A percentile compares a stretch with the other conserved stretches of the same genome.
Evolutionary conservation across 2,329 filamentous ascomycete genomes (phyloP).

Genomic region (Verticillium isaacii): DNA sequence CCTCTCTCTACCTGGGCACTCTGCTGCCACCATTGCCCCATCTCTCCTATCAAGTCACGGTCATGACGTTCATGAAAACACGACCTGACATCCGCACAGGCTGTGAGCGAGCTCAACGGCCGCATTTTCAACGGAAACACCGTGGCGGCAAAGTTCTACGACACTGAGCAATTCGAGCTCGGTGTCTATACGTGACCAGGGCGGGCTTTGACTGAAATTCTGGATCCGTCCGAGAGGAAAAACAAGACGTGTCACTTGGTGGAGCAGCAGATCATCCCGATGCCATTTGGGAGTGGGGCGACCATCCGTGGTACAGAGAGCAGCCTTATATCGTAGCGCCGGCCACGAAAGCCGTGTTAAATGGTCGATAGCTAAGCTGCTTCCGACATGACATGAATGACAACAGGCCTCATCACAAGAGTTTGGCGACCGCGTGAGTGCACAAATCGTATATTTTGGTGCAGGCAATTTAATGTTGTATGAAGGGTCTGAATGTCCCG

Average conservation of each 20-base stretch:
- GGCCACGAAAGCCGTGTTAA: no score
- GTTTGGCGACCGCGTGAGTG: neutral
- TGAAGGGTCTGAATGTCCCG: neutral
- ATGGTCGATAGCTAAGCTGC: no score
- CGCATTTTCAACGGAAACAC: constrained; percentile 83
- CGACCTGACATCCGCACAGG: constrained; percentile 39
- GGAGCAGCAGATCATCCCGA: no score
- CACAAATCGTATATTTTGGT: neutral
- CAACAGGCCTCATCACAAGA: neutral
- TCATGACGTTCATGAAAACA: neutral
- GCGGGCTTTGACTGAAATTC: neutral
- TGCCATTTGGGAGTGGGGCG: no score
- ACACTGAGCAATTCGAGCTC: constrained; percentile 74
- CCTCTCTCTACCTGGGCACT: neutral
- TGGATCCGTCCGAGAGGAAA: no score
- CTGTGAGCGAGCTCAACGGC: constrained; percentile 84
- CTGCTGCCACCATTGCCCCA: no score
- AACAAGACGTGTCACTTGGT: no score
- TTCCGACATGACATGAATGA: neutral
- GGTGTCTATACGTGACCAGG: constrained; percentile 40
- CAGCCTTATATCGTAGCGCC: no score
- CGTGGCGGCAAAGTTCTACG: constrained; percentile 78
- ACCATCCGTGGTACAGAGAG: no score
- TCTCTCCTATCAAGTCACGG: no score
- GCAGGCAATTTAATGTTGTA: neutral